Base-by-base conservation (phyloP, 2,329 filamentous ascomycete genomes). In the Microthyrium microscopicum region DNA sequence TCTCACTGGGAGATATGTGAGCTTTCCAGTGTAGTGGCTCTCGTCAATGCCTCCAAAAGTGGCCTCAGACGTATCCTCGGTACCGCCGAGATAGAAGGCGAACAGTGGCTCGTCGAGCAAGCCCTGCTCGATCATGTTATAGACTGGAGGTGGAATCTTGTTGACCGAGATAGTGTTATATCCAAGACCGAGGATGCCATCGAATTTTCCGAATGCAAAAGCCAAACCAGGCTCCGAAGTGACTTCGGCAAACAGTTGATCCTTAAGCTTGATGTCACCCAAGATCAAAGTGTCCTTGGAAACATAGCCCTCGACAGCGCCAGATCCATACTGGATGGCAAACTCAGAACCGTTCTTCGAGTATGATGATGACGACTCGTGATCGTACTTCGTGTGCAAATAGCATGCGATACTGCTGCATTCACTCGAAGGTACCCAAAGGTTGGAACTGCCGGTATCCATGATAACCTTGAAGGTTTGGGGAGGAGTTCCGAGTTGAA, bases 161-260 rank as follows among this genome's bases (percentile, higher is more conserved):
- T 98, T 94, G 50, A 98, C 89, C n/a, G 85, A 85, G 58, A 98
- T 92, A 51, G 77, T 82, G 59, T 95, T 83, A 49, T 81, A 98
- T 41, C 83, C 89, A 40, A 98, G 71, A 52, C 89, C 89, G 41
- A 98, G 64, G 48, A 98, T 98, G 49, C 89, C 89, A 52, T 98
- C 89, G 52, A 98, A 98, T 46, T 83, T 75, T 52, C 89, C 89
- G 51, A 98, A 98, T 51, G 89, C 89, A 54, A 98, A 98, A 36
- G 89, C 89, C 49, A 98, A 71, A 41, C 91, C 91, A 42, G 89
- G 89, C 67, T 98, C 89, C 48, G 70, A 78, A 35, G 87, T 95
- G 21, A 87, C 89, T 65, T 98, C 89, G 43, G 87, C 91, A 49
- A 98, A 98, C 57, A 89, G 74, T 61, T 95, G 89, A 46, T 77